Evolutionary conservation across 257 asterid species (phyloP).

Genomic region (Buddleja alternifolia): DNA sequence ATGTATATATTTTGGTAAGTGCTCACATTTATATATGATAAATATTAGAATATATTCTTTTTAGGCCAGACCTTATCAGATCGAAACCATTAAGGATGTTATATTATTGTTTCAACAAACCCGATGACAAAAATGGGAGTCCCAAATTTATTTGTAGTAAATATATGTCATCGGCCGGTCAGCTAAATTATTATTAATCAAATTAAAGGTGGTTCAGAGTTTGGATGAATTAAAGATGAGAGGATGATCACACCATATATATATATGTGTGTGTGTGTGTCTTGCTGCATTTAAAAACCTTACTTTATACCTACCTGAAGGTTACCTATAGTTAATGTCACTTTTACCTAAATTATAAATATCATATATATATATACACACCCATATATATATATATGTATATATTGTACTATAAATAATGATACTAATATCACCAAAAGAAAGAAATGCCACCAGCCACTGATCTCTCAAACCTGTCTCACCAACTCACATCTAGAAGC

Average conservation of each 20-base stretch:
- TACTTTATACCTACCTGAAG: conserved; percentile 74
- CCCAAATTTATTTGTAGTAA: conserved; percentile 30
- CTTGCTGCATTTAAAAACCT: conserved; percentile 38
- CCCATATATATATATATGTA: neutral
- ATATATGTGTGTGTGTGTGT: too few relatives aligned
- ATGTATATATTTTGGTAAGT: too few relatives aligned
- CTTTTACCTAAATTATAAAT: conserved; percentile 20
- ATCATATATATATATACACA: neutral
- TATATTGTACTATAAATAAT: conserved; percentile 13
- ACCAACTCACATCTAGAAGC: conserved; percentile 99
- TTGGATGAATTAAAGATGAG: conserved; percentile 37
- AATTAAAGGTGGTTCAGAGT: conserved; percentile 53
- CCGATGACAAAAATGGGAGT: conserved; percentile 27
- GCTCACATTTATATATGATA: too few relatives aligned
- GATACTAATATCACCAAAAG: conserved; percentile 39
- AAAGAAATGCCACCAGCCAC: conserved; percentile 48
- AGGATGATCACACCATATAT: conserved; percentile 35
- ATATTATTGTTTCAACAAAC: conserved; percentile 42
- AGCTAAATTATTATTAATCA: conserved; percentile 30
- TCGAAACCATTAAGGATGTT: neutral
- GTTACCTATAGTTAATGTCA: conserved; percentile 43
- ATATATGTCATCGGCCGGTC: conserved; percentile 21
- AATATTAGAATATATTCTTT: too few relatives aligned
- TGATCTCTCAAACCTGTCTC: conserved; percentile 59
- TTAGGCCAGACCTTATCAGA: too few relatives aligned